phyloP scores from a whole-genome alignment of 352 stramenopile species.

The Discostella stelligera region DNA sequence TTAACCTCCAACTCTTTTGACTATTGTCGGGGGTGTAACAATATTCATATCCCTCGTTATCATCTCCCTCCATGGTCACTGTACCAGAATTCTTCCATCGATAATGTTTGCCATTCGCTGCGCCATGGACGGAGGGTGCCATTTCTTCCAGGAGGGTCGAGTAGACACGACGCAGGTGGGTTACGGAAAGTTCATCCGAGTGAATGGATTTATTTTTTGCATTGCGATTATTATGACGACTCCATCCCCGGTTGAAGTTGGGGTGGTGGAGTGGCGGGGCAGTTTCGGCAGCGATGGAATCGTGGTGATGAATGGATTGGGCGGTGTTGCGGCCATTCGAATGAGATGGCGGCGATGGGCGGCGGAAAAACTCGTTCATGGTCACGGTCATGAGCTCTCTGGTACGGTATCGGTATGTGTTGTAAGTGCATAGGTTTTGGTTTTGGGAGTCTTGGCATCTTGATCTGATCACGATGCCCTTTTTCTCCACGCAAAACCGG shows the following conservation, averaged over 20 bases:
- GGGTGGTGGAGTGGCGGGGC: not conserved
- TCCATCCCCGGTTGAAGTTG: not conserved
- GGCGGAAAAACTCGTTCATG: not conserved
- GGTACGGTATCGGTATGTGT: not conserved
- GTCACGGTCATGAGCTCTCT: no score
- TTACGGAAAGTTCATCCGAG: constrained; percentile 30
- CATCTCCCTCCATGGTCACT: constrained; percentile 29
- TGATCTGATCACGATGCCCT: no score
- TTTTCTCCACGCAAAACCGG: no score
- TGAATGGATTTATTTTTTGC: not conserved
- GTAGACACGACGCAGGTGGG: constrained; percentile 35
- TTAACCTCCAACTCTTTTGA: constrained; percentile 30
- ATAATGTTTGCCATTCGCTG: constrained; percentile 12
- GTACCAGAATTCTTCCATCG: constrained; percentile 46
- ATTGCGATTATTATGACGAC: not conserved
- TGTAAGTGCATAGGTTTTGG: no score
- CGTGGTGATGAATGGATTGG: not conserved
- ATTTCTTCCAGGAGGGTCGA: constrained; percentile 45
- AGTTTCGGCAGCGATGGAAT: not conserved
- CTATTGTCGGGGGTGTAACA: constrained; percentile 31
- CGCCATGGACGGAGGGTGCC: constrained; percentile 26
- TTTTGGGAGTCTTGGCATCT: no score
- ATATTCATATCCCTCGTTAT: constrained; percentile 48
- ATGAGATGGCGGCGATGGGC: not conserved
- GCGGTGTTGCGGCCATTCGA: not conserved